Evolutionary conservation across 768 basidiomycete genomes (phyloP).

Genomic region (Boletus rubropictus): DNA sequence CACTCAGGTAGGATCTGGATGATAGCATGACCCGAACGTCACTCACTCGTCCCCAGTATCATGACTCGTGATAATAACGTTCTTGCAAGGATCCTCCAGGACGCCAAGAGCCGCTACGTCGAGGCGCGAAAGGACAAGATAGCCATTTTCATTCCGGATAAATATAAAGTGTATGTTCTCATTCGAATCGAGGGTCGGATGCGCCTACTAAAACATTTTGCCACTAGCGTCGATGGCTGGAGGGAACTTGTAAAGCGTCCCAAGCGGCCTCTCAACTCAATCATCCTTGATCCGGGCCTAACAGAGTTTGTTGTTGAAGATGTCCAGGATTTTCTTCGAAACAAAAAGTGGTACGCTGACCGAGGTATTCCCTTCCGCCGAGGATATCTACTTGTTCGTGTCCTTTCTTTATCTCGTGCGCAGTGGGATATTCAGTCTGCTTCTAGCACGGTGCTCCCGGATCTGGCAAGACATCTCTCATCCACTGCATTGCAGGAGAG

Average conservation of each 20-base stretch:
- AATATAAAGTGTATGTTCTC: constrained; percentile 32
- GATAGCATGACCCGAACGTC: neutral
- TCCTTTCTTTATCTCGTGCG: neutral
- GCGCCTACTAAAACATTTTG: neutral
- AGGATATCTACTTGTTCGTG: constrained; percentile 60
- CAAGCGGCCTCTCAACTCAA: constrained; percentile 61
- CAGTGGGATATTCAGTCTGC: neutral
- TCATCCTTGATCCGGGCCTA: constrained; percentile 66
- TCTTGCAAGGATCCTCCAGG: constrained; percentile 48
- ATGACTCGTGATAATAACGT: constrained; percentile 40
- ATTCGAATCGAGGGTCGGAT: neutral
- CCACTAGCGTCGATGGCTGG: constrained; percentile 40
- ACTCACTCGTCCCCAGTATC: constrained; percentile 36
- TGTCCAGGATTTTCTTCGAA: constrained; percentile 62
- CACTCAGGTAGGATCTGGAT: constrained; percentile 16
- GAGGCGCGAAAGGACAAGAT: constrained; percentile 48
- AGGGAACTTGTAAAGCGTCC: constrained; percentile 48
- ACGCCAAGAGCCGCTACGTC: constrained; percentile 48
- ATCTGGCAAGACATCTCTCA: constrained; percentile 74
- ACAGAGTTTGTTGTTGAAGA: constrained; percentile 62
- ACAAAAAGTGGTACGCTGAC: constrained; percentile 66
- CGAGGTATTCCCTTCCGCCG: constrained; percentile 79
- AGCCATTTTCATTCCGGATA: constrained; percentile 47
- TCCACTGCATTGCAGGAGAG: constrained; percentile 74
- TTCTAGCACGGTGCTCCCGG: constrained; percentile 65